Evolutionary conservation across 768 basidiomycete species (phyloP), one percentile per base, ranked within the genome.

Genomic region (Tylopilus felleus): DNA sequence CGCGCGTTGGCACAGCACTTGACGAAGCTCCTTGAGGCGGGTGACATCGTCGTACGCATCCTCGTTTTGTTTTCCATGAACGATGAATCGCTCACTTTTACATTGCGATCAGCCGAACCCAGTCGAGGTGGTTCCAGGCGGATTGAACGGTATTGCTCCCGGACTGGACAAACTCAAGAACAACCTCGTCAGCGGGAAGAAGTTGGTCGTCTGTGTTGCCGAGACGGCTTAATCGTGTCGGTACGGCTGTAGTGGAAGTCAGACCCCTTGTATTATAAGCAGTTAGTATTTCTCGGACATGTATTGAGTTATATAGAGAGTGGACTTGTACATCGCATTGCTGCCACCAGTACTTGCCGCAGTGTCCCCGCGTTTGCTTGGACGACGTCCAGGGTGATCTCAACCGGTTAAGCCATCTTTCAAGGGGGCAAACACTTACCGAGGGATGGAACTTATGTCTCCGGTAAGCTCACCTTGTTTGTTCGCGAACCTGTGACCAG

Each of bases 111-210:
- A 64, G 63, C 63, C 63, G 8, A 64, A 59, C 43, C 35, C 8
- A 6, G 44, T 59, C 21, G 63, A 64, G 21, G 59, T 77, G 2
- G 35, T 80, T 8, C 68, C 74, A 0, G 66, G 67, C 16, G 76
- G 79, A 5, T 53, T 78, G 16, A 61, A 64, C 4, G 75, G 72
- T 1, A 64, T 79, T 7, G 47, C 33, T 1, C 58, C 51, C 5
- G 75, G 72, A 4, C 42, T 80, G 45, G 60, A 71, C 42, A 65
- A 53, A 45, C 21, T 78, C 54, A 62, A 60, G 62, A 60, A 64
- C 13, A 67, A 73, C 29, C 60, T 71, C 41, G 73, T 77, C 25
- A 78, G 75, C 39, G 76, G 68, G 0, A 66, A 63, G 43, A 63
- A 63, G 53, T n/a, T 63, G 21, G 27, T 60, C 21, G 51, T 66